phyloP scores from a whole-genome alignment of 2,329 filamentous ascomycete species.

The Cephalotrichum gorgonifer region DNA sequence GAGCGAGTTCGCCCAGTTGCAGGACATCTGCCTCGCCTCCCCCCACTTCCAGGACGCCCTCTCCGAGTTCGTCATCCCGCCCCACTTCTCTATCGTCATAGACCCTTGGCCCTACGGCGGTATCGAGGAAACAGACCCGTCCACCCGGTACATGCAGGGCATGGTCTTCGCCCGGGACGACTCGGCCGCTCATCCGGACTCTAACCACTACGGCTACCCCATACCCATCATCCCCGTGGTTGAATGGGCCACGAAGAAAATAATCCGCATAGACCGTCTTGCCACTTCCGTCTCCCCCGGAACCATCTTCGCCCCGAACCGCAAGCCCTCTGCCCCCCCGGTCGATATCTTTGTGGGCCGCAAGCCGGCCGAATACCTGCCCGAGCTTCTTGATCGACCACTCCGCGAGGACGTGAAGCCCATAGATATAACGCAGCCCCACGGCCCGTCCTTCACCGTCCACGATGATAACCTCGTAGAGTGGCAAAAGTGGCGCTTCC shows the following conservation, averaged over 20 bases:
- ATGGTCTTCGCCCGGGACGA: constrained; percentile 36
- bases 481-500: constrained; percentile 62
- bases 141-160: constrained; percentile 36
- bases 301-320: constrained; percentile 8
- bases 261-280: constrained; percentile 47
- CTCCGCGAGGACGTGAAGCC: constrained; percentile 50
- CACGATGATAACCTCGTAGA: constrained; percentile 34
- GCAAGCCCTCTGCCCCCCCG: constrained; percentile 13
- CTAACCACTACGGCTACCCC: constrained; percentile 53
- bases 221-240: constrained; percentile 50
- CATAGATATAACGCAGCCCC: constrained; percentile 60
- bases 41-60: constrained; percentile 35
- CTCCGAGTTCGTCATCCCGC: constrained; percentile 33
- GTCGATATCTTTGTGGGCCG: constrained; percentile 33
- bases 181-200: constrained; percentile 35
- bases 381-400: constrained; percentile 37
- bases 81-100: constrained; percentile 27
- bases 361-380: constrained; percentile 33
- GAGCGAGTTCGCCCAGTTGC: constrained; percentile 27
- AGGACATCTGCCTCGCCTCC: constrained; percentile 29
- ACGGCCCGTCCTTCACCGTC: constrained; percentile 57
- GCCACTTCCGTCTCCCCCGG: constrained; percentile 37
- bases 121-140: constrained; percentile 25
- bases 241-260: constrained; percentile 41
- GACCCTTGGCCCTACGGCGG: constrained; percentile 60